Conservation (phyloP, 2,329 filamentous ascomycete species). For the Alternaria triticina region DNA sequence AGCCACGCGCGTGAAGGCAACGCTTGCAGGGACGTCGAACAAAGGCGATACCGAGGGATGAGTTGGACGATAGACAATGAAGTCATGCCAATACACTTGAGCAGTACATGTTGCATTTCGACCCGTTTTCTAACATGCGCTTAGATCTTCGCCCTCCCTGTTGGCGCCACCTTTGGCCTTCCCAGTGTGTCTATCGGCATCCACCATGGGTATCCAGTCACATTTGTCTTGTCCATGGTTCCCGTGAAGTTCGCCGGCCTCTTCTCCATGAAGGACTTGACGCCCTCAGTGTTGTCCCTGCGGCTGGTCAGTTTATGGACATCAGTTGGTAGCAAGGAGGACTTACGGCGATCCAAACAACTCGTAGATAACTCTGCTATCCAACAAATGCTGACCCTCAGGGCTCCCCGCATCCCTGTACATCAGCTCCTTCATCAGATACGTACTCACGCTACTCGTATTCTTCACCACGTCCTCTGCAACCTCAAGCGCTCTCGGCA, state of each 20-base stretch:
- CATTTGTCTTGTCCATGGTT: conserved; percentile 65
- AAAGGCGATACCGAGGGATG: conserved; percentile 1
- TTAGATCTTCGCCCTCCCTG: conserved; percentile 40
- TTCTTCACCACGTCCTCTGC: conserved; percentile 71
- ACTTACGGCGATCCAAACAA: conserved; percentile 59
- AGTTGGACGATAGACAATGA: conserved; percentile 16
- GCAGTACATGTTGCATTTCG: neutral
- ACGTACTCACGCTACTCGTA: conserved; percentile 67
- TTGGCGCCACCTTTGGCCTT: conserved; percentile 45
- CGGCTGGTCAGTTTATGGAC: conserved; percentile 1
- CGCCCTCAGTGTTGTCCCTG: conserved; percentile 71
- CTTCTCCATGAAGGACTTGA: conserved; percentile 74
- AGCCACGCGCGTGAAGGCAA: conserved; percentile 2
- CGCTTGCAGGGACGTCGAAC: conserved; percentile 3
- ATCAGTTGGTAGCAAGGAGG: neutral
- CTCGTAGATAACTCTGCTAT: conserved; percentile 69
- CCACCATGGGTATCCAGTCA: conserved; percentile 73
- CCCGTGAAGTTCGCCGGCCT: conserved; percentile 67
- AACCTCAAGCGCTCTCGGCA: conserved; percentile 69
- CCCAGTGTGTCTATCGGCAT: conserved; percentile 58
- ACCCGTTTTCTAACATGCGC: neutral
- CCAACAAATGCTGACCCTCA: conserved; percentile 74
- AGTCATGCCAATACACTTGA: conserved; percentile 13
- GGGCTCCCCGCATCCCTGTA: conserved; percentile 64
- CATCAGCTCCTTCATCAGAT: conserved; percentile 75